Base-by-base conservation (phyloP, 1,284 basidiomycete species). In the Ustilago vetiveriae region DNA sequence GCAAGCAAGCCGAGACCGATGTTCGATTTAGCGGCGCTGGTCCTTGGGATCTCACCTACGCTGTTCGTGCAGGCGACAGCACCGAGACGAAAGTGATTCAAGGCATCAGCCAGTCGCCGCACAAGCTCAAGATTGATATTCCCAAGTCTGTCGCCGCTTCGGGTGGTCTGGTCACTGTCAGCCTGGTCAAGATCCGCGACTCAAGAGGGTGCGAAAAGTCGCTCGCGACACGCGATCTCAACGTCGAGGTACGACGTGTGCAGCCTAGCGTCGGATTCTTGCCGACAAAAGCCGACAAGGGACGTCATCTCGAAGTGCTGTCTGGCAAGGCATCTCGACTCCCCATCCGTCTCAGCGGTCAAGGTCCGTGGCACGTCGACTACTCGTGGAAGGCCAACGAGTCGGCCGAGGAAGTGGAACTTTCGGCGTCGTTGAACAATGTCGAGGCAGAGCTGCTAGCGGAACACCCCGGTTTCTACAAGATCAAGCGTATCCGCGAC, bases 221-320 rank as follows among this genome's bases (percentile, higher is more conserved):
- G 17, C 83, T 98, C 22, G 87, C 88, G 19, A 88, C 90, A 0
- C 88, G 90, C 17, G 91, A 92, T 14, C 84, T 96, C 45, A 87
- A 88, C n/a, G 90, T 96, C 49, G 92, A 92, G 71, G 92, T 98
- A n/a, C 88, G 90, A 72, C 85, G 92, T 53, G 86, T 90, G 14
- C 89, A 90, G 88, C 92, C 95, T 3, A 94, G 90, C 2, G 92
- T 87, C 19, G 89, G 89, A 75, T 96, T 98, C 83, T 87, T 89
- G 35, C 86, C 74, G 9, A 42, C 58, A 46, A 75, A 86, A 64
- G 86, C 88, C 8, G 50, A 51, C 6, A 48, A 44, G 22, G 54
- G 45, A n/a, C 69, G 75, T 39, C 85, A 86, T 37, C 82, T 89
- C 8, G 87, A 88, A 4, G 86, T 94, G 36, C 85, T 92, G n/a